These are phyloP conservation scores for Hypoxylon trugodes DNA, from an alignment of 495 filamentous ascomycete genomes.

Conservation along the genomic window DNA sequence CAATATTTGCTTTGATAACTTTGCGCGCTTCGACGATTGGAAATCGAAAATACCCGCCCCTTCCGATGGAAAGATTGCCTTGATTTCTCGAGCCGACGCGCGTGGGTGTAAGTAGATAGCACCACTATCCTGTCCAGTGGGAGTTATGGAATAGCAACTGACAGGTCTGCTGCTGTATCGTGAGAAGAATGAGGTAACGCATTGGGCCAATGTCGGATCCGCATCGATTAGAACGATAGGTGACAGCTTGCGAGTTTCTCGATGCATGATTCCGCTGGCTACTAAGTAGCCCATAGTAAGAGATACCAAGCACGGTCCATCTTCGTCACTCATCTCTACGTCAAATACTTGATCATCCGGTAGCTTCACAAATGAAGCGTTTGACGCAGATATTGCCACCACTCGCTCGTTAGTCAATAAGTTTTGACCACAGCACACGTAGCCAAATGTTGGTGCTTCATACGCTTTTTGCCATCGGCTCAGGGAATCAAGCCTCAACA, in stretches of 20 bases:
- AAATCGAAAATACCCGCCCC: constrained; percentile 46
- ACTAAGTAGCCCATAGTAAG: constrained; percentile 42
- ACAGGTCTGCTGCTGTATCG: not conserved
- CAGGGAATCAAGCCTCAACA: constrained; percentile 39
- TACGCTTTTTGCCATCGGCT: not conserved
- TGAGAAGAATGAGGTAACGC: constrained; percentile 35
- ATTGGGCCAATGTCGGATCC: constrained; percentile 44
- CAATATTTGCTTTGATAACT: constrained; percentile 39
- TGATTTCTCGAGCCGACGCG: constrained; percentile 37
- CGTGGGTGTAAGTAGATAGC: constrained; percentile 33
- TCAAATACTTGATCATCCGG: not conserved
- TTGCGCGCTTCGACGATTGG: constrained; percentile 17
- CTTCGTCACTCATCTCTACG: not conserved
- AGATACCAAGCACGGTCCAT: constrained; percentile 17
- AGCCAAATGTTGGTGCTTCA: not conserved
- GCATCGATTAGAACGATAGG: constrained; percentile 46
- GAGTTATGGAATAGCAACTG: constrained; percentile 24
- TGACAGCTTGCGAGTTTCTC: not conserved
- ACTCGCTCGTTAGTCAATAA: constrained; percentile 25
- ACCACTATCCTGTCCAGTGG: constrained; percentile 17
- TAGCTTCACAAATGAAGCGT: constrained; percentile 44
- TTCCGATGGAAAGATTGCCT: constrained; percentile 31
- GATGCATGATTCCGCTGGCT: constrained; percentile 22
- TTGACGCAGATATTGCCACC: constrained; percentile 43
- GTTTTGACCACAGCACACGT: constrained; percentile 48